Conservation (phyloP, 2,329 filamentous ascomycete species). For the Clonostachys rosea region DNA sequence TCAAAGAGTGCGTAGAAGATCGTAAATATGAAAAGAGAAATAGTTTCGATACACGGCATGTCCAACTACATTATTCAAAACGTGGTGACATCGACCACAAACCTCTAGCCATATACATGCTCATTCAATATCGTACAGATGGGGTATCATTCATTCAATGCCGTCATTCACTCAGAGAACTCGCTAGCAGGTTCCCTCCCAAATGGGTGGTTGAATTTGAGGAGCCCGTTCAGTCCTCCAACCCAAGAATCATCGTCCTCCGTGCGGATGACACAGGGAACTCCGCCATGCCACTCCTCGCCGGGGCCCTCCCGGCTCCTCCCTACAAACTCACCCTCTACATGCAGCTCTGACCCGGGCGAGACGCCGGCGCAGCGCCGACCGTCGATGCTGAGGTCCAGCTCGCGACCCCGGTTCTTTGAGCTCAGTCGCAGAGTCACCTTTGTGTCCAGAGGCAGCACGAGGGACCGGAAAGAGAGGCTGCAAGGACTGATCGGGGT, state of each 20-base stretch:
- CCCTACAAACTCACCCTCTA: constrained; percentile 79
- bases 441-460: constrained; percentile 80
- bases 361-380: constrained; percentile 62
- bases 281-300: constrained; percentile 66
- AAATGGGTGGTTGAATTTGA: constrained; percentile 98
- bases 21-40: too few species aligned
- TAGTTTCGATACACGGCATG: too few species aligned
- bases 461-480: constrained; percentile 85
- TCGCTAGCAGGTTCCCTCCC: constrained; percentile 41
- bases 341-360: constrained; percentile 78
- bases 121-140: too few species aligned
- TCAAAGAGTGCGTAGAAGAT: too few species aligned
- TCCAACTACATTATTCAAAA: too few species aligned
- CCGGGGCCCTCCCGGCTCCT: constrained; percentile 20
- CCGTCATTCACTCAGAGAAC: too few species aligned
- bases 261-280: constrained; percentile 81
- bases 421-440: constrained; percentile 78
- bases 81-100: too few species aligned
- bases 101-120: too few species aligned
- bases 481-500: constrained; percentile 93
- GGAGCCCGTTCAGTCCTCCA: constrained; percentile 81
- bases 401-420: constrained; percentile 70
- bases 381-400: constrained; percentile 78
- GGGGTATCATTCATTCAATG: constrained; percentile 1
- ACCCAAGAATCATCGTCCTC: constrained; percentile 92